Base-by-base conservation (phyloP, 768 basidiomycete genomes). In the Hemileccinum impolitum region DNA sequence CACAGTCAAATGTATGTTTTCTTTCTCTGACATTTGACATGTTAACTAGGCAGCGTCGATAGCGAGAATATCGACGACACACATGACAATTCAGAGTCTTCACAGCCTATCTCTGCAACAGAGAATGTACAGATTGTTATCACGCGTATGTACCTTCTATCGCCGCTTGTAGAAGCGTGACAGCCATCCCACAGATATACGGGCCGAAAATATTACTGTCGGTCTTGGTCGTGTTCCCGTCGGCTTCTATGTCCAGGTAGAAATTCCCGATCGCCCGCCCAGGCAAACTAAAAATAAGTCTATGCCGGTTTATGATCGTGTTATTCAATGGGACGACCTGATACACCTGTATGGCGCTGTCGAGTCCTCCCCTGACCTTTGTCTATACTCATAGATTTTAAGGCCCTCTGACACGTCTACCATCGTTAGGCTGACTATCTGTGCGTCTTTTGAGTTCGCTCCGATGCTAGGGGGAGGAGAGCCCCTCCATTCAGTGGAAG, bases 401-500 rank as follows among this genome's bases (percentile, higher is more conserved):
- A 57, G 56, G 18, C 55, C 56, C 3, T 28, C 42, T 17, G 44
- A 47, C 26, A 2, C 23, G 12, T 48, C 47, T 2, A 14, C 11
- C 4, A 34, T 4, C 7, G 38, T 57, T 25, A 21, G 17, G n/a
- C 12, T 57, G 28, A 23, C 11, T 1, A 17, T 57, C 7, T 43
- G 19, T 38, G 51, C 56, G 3, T 40, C 51, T 4, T 53, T 53
- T 19, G 55, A 53, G 23, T 43, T 43, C 31, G 45, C 37, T 12
- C 54, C 47, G 9, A 55, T 46, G 40, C 28, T 56, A 17, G 51
- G 56, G 12, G 39, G 21, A 9, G 55, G 55, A 30, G 50, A 57
- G 23, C 11, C 39, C 12, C 48, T 57, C 9, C 26, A 26, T 26
- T n/a, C 18, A 15, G 12, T 43, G n/a, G n/a, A 49, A 36, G 35